A percentile compares a stretch with the other conserved stretches of the same genome.
Evolutionary conservation across 441 rosid genomes (phyloP).

Genomic region (Geranium incanum): DNA sequence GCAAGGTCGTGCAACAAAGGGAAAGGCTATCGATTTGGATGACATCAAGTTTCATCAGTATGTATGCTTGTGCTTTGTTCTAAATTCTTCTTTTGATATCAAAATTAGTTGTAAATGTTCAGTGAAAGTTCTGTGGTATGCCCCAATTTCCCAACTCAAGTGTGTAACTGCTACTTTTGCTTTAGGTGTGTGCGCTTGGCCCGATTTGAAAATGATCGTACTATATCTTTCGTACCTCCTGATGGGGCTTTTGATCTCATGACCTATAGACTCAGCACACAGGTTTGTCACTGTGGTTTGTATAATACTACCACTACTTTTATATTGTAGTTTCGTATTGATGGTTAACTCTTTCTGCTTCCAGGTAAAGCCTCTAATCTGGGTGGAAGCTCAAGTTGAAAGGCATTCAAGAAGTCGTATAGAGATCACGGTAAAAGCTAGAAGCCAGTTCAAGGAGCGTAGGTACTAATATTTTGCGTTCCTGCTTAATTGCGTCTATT

Average conservation of each 20-base stretch:
- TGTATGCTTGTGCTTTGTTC: conserved; percentile 12
- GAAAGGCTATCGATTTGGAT: conserved; percentile 95
- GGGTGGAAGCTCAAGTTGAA: conserved; percentile 99
- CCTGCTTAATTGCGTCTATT: neutral
- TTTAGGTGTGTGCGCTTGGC: conserved; percentile 88
- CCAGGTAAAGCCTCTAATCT: conserved; percentile 91
- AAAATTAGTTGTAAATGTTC: neutral
- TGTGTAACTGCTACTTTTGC: conserved; percentile 11
- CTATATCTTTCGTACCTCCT: conserved; percentile 88
- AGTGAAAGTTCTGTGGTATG: conserved; percentile 11
- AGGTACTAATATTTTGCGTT: conserved; percentile 38
- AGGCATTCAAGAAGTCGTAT: conserved; percentile 95
- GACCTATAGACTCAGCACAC: conserved; percentile 88
- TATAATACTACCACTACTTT: neutral
- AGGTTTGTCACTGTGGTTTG: conserved; percentile 39
- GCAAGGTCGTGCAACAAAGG: conserved; percentile 90
- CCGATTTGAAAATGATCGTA: conserved; percentile 84
- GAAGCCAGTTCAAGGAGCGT: conserved; percentile 98
- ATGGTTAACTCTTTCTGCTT: conserved; percentile 14
- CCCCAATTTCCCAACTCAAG: conserved; percentile 11
- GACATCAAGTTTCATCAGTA: conserved; percentile 33
- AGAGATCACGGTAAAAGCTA: conserved; percentile 87
- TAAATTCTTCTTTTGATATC: conserved; percentile 8
- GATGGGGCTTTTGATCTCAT: conserved; percentile 95
- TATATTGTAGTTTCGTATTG: neutral